Base-by-base conservation (phyloP, 2,329 filamentous ascomycete species). In the Phoma herbarum region DNA sequence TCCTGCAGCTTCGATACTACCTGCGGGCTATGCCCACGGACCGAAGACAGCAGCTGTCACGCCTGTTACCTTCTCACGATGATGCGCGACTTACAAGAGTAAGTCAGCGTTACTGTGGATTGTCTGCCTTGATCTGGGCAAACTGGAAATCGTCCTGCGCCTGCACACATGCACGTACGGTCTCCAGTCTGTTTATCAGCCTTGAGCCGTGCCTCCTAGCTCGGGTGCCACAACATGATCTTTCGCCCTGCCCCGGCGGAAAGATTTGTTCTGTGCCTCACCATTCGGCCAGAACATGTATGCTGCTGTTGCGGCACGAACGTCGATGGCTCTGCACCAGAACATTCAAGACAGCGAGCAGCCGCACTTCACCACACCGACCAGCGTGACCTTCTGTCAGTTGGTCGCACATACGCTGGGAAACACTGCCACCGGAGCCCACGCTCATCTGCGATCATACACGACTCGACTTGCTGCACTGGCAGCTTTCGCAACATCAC, bases 361-460 rank as follows among this genome's bases (percentile, higher is more conserved):
- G 39, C 25, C 43, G 43, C 48, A 39, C 20, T 37, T 42, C 28
- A 26, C 20, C 31, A 18, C 49, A 20, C 33, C 41, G 29, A 33
- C 33, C 50, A 54, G 41, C 51, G 45, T 59, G 56, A 54, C 31
- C 33, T 46, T 23, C 37, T 8, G 25, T n/a, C 44, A 39, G 39
- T n/a, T 42, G 28, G 22, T 33, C 41, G 33, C 31, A 23, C 25
- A 20, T 28, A 23, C 50, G 7, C 33, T 46, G 39, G 41, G 20
- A 35, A 28, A 33, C 23, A 39, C 35, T 54, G 39, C 33, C n/a
- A 33, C 46, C 26, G 45, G 41, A 39, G 28, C n/a, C 26, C 45
- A 26, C 35, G n/a, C 42, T n/a, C 41, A 16, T 31, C 25, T 37
- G 39, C 37, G 31, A 44, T 29, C 55, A 29, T 23, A 18, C 16